phyloP scores from a whole-genome alignment of 768 basidiomycete species.

The Suillus subaureus region DNA sequence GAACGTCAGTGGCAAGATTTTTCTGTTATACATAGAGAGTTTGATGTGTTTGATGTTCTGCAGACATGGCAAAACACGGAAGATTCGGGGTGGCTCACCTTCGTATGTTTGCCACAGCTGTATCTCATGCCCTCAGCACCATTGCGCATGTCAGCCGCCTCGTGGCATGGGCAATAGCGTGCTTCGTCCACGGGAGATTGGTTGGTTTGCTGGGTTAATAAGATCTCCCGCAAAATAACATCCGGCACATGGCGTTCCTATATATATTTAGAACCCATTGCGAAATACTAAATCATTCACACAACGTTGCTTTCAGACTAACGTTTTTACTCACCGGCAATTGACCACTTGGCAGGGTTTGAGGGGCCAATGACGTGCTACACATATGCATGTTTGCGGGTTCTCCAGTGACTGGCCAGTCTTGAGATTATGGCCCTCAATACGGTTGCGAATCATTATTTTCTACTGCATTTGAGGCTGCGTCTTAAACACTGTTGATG shows the following conservation, averaged over 20 bases:
- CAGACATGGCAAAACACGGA: constrained; percentile 33
- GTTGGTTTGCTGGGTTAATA: not conserved
- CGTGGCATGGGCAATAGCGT: constrained; percentile 8
- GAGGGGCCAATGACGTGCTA: not conserved
- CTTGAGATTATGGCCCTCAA: not conserved
- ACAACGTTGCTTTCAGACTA: not conserved
- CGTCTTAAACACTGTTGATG: not conserved
- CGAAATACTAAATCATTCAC: not conserved
- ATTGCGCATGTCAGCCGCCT: constrained; percentile 26
- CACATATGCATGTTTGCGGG: not conserved
- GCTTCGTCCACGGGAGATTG: not conserved
- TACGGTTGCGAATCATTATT: not conserved
- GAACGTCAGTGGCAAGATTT: not conserved
- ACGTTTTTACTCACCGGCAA: not conserved
- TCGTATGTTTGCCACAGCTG: constrained; percentile 33
- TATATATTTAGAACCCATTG: not conserved
- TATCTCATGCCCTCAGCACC: constrained; percentile 20
- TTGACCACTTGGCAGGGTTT: not conserved
- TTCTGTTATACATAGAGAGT: not conserved
- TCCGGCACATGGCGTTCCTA: not conserved
- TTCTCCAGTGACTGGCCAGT: not conserved
- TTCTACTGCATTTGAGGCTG: not conserved
- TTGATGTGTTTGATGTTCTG: not conserved
- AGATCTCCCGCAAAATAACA: not conserved
- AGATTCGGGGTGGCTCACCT: constrained; percentile 32